Percentiles rank a stretch among this genome's conserved stretches.
Evolutionary conservation across 2,329 filamentous ascomycete genomes (phyloP).

Genomic region (Bipolaris oryzae): DNA sequence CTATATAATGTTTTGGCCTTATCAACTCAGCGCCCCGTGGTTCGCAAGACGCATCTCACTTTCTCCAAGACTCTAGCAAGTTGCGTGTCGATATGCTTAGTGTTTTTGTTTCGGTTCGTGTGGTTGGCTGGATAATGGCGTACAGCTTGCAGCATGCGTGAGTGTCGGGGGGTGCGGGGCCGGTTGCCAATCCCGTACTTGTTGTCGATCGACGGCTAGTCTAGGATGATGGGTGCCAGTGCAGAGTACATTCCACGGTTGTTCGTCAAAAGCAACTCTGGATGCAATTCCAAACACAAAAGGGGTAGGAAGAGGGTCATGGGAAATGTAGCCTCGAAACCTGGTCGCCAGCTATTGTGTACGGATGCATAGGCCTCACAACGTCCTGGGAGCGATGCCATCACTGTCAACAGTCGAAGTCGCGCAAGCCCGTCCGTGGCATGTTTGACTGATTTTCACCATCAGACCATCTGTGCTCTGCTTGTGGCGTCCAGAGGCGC

Average conservation of each 20-base stretch:
- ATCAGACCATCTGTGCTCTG: neutral
- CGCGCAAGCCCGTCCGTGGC: neutral
- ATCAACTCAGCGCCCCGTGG: neutral
- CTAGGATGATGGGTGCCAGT: neutral
- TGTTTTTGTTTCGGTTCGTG: neutral
- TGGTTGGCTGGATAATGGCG: conserved; percentile 8
- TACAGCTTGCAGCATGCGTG: conserved; percentile 1
- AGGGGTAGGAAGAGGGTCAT: neutral
- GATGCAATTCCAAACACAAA: neutral
- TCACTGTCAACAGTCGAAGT: neutral
- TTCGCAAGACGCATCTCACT: neutral
- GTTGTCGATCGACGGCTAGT: conserved; percentile 6
- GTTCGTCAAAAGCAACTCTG: neutral
- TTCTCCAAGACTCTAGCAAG: neutral
- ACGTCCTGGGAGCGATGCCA: neutral
- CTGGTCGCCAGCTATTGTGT: neutral
- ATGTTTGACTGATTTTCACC: neutral
- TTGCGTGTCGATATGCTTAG: neutral
- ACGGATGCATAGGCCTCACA: neutral
- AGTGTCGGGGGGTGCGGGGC: conserved; percentile 12
- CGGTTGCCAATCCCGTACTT: conserved; percentile 4
- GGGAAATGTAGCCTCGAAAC: neutral
- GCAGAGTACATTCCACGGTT: neutral
- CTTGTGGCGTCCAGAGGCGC: neutral
- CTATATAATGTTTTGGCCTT: conserved; percentile 5